Base-by-base conservation (phyloP, 2,329 filamentous ascomycete species). In the Paraphoma sp. region DNA sequence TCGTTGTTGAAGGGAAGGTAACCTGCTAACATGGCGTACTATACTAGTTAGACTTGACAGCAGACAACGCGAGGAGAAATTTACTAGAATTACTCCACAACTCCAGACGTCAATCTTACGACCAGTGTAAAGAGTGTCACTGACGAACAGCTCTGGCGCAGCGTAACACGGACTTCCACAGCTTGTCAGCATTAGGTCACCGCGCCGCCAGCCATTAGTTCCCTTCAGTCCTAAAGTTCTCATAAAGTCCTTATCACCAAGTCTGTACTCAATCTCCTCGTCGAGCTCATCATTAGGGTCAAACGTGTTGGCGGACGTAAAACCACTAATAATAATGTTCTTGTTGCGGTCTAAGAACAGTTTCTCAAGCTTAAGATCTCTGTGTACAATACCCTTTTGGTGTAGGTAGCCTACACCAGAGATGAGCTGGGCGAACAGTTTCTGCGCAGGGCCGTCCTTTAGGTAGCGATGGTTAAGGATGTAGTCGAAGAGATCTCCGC, bases 291-390 rank as follows among this genome's bases (percentile, higher is more conserved):
- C 95, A 36, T 83, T 80, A 0, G 95, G 87, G 72, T 97, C 91
- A 73, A 99, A 99, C 0, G 93, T 98, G 78, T 99, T 99, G 66
- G 95, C 95, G 75, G 99, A 99, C n/a, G 95, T 95, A 78, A 99
- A 99, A 79, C 99, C 95, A 12, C 95, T 99, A 73, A 99, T 99
- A 79, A 99, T 99, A 72, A 99, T 98, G 81, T 99, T 99, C 62
- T 93, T 90, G 74, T 99, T 97, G 61, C 94, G 89, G 78, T 99
- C 95, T 49, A 99, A 84, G 38, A 99, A 84, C 69, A 99, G 78
- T 73, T 99, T 99, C 79, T 99, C 95, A 45, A 99, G 84, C 80
- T 99, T 99, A 64, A 99, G 80, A 80, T 99, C 95, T 70, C 95
- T 89, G 76, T 99, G 95, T 11, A 99, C 95, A 67, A 99, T 99